Evolutionary conservation across 208 protist species (phyloP), one percentile per base, ranked within the genome.

Genomic region (Acanthamoeba royreba): DNA sequence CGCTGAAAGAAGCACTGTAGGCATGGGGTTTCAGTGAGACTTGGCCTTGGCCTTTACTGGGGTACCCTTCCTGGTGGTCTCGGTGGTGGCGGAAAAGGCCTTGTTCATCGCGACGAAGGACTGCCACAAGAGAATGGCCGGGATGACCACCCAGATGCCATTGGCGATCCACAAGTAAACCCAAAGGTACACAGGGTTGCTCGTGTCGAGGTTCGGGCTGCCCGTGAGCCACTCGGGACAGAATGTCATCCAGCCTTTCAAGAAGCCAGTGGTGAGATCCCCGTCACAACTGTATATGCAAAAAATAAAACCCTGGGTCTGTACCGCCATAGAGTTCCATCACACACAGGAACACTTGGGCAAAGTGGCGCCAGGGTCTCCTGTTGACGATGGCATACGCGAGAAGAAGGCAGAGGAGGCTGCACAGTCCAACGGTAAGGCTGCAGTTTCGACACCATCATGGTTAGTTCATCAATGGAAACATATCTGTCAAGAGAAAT

Each of bases 121-220:
- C 66, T 93, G 66, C 88, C 88, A 93, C 43, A 74, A 46, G 61
- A 93, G 38, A 46, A 93, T 83, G 46, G 52, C 31, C 25, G 88
- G 88, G 31, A 93, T 93, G 61, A 93, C 66, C 63, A 93, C 88
- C 88, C 88, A 93, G 42, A 93, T 74, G 66, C 88, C 88, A 33
- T 93, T 93, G 63, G 88, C 88, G 19, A 93, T 25, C 88, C 88
- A 93, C 88, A 93, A 33, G 88, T 93, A 93, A 22, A 93, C 88
- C 88, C 88, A 93, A 55, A 93, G 88, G 69, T 83, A 93, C 22
- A 93, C 63, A 3, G 88, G 55, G 69, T 93, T 93, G 88, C 88
- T 93, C 2, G 52, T 47, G 88, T 93, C 88, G 43, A 93, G 88
- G 43, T 49, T 66, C 33, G 55, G 88, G 63, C 61, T 92, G 87